phyloP scores from a whole-genome alignment of 306 rosid species.

The Dalbergia cochinchinensis region DNA sequence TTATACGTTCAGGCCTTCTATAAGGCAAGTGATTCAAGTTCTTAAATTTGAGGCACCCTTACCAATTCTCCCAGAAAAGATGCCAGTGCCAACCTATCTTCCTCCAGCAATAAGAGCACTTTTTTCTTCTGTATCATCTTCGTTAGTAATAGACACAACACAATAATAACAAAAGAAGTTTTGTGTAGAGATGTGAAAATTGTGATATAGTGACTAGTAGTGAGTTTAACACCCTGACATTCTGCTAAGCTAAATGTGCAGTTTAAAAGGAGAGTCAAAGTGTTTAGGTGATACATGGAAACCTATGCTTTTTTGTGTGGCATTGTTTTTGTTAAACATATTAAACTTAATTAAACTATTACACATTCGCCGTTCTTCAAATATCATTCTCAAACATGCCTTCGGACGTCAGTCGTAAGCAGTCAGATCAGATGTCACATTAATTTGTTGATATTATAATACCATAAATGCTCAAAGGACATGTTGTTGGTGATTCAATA shows the following conservation, averaged over 20 bases:
- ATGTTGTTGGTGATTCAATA: too few relatives aligned
- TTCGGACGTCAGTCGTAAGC: too few relatives aligned
- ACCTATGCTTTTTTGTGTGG: neutral
- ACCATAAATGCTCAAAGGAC: too few relatives aligned
- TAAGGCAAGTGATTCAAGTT: conserved; percentile 52
- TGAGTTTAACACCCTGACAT: neutral
- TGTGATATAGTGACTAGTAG: neutral
- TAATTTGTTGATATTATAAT: too few relatives aligned
- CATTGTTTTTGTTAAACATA: neutral
- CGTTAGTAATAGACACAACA: neutral
- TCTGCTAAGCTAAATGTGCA: neutral
- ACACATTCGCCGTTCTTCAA: too few relatives aligned
- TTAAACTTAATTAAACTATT: too few relatives aligned
- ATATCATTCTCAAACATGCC: too few relatives aligned
- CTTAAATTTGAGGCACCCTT: conserved; percentile 49
- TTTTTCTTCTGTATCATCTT: conserved; percentile 40
- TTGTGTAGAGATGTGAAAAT: neutral
- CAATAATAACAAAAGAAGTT: neutral
- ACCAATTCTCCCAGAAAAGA: conserved; percentile 46
- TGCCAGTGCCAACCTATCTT: conserved; percentile 56
- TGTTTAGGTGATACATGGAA: neutral
- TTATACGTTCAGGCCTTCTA: conserved; percentile 41
- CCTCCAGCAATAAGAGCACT: conserved; percentile 39
- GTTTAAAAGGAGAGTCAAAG: neutral
- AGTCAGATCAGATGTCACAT: too few relatives aligned